Evolutionary conservation across 306 rosid genomes (phyloP).

Genomic region (Vigna radiata): DNA sequence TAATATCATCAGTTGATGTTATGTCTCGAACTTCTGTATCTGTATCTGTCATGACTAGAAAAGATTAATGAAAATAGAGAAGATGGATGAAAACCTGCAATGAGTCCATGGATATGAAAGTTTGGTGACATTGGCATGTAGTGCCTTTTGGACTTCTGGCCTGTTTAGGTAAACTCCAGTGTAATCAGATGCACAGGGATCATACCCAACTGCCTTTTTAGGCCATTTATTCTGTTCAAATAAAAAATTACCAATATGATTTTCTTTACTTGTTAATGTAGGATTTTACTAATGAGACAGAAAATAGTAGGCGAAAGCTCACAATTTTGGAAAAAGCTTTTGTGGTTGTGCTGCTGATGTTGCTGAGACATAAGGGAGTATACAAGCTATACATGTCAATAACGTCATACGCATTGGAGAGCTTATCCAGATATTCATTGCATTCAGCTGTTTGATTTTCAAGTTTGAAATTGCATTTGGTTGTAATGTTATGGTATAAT

Average conservation of each 20-base stretch:
- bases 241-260: not conserved
- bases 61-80: not conserved
- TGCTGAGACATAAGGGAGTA: conserved; percentile 53
- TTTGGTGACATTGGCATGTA: conserved; percentile 60
- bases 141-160: conserved; percentile 62
- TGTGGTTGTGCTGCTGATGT: conserved; percentile 11
- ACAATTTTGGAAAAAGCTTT: conserved; percentile 43
- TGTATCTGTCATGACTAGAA: not conserved
- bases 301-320: conserved; percentile 10
- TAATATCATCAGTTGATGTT: too few relatives aligned
- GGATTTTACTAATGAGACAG: not conserved
- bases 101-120: conserved; percentile 61
- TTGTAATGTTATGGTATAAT: conserved; percentile 48
- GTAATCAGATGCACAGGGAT: conserved; percentile 59
- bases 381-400: conserved; percentile 66
- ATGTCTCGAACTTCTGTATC: too few relatives aligned
- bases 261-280: not conserved
- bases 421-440: conserved; percentile 32
- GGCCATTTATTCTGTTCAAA: conserved; percentile 42
- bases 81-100: conserved; percentile 49
- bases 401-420: conserved; percentile 40
- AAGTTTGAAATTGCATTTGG: conserved; percentile 48
- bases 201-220: conserved; percentile 52
- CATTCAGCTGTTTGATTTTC: conserved; percentile 41
- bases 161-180: conserved; percentile 52